Conservation (phyloP, 1,284 basidiomycete species). For the Cystobasidium slooffiae region DNA sequence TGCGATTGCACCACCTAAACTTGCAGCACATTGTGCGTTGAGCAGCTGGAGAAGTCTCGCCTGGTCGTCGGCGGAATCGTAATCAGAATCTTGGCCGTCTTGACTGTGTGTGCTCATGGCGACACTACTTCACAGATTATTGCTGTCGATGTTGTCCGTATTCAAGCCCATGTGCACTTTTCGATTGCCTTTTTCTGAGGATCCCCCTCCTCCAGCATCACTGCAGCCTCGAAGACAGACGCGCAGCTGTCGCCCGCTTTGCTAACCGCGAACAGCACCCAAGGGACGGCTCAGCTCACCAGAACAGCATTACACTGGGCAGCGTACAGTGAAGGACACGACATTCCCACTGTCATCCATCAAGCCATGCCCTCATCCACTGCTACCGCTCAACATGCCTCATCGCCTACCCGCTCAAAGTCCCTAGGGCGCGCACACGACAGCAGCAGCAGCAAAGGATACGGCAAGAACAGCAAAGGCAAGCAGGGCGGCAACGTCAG, state of each 20-base stretch:
- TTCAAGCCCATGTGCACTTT: too few relatives aligned
- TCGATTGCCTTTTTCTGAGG: too few relatives aligned
- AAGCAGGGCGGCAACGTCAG: constrained; percentile 19
- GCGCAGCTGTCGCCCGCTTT: too few relatives aligned
- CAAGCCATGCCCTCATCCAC: background rate
- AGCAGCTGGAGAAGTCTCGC: constrained; percentile 19
- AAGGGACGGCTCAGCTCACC: too few relatives aligned
- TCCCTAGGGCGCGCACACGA: background rate
- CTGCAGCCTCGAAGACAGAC: too few relatives aligned
- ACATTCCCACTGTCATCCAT: background rate
- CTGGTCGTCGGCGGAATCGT: constrained; percentile 17
- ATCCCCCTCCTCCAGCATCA: too few relatives aligned
- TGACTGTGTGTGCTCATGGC: too few relatives aligned
- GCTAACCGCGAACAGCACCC: too few relatives aligned
- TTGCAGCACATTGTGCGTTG: constrained; percentile 25
- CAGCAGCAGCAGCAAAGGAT: constrained; percentile 4
- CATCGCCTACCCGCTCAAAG: constrained; percentile 15
- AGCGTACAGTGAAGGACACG: too few relatives aligned
- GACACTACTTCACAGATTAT: too few relatives aligned
- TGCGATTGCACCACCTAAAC: constrained; percentile 5
- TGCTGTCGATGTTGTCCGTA: too few relatives aligned
- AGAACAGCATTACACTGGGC: too few relatives aligned
- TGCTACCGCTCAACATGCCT: background rate
- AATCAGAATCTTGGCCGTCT: constrained; percentile 6
- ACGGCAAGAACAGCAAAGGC: constrained; percentile 2